These are phyloP conservation scores for Zychaea mexicana DNA, from an alignment of 371 early-diverging fungal genomes.

Conservation along the genomic window DNA sequence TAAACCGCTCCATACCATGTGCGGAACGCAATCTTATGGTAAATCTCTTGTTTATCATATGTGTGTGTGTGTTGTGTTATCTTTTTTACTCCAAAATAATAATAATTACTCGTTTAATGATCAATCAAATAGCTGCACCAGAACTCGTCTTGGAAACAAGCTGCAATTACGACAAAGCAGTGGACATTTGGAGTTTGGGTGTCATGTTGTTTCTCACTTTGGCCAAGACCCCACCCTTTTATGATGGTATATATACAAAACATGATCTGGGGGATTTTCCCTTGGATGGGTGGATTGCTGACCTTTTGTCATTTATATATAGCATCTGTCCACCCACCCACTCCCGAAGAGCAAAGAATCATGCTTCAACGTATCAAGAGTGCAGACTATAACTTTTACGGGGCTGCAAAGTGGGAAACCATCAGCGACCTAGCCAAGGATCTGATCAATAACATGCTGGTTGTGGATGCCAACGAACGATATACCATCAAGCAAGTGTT, in stretches of 20 bases:
- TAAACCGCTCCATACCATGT: not conserved
- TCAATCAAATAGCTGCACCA: slow-evolving; percentile 1
- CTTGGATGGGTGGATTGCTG: too few species aligned
- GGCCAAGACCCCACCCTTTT: not conserved
- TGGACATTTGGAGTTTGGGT: slow-evolving; percentile 94
- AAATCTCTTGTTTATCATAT: not conserved
- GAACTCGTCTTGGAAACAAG: not conserved
- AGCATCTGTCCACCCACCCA: not conserved
- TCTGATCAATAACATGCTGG: not conserved
- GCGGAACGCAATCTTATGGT: slow-evolving; percentile 9
- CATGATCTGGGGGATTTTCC: not conserved
- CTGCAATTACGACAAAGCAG: slow-evolving; percentile 69
- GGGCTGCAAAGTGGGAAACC: not conserved
- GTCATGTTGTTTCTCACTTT: slow-evolving; percentile 57
- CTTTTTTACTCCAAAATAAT: too few species aligned
- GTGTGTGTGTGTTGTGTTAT: not conserved
- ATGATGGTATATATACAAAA: not conserved
- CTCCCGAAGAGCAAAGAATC: not conserved
- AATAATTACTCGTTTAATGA: not conserved
- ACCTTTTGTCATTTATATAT: not conserved
- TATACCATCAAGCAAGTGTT: slow-evolving; percentile 1
- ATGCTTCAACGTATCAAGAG: not conserved
- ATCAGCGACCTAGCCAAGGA: not conserved
- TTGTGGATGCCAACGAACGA: not conserved
- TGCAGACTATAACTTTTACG: not conserved